Evolutionary conservation across 352 stramenopile species (phyloP).

Genomic region (Halophytophthora batemanensis): DNA sequence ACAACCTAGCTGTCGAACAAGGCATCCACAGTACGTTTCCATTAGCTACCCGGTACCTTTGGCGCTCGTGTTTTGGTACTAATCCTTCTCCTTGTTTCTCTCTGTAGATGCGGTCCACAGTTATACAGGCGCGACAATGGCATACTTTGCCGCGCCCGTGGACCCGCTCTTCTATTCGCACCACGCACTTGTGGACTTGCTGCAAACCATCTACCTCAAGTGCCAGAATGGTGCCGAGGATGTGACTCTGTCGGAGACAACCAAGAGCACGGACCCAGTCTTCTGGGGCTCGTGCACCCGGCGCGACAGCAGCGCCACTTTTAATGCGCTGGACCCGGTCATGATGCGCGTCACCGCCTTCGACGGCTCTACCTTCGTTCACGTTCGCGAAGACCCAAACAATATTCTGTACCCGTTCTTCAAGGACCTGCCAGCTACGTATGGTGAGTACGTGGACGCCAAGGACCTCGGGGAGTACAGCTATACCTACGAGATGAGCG

Average conservation of each 20-base stretch:
- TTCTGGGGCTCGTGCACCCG: conserved; percentile 35
- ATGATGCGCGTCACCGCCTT: conserved; percentile 20
- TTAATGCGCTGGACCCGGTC: conserved; percentile 23
- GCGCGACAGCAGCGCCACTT: conserved; percentile 14
- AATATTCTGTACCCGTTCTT: conserved; percentile 58
- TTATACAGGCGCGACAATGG: conserved; percentile 35
- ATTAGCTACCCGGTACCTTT: not conserved
- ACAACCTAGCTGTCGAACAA: conserved; percentile 29
- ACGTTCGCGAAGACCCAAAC: conserved; percentile 28
- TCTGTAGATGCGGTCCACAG: conserved; percentile 39
- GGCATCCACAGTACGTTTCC: conserved; percentile 41
- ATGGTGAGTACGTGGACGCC: conserved; percentile 39
- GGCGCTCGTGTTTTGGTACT: not conserved
- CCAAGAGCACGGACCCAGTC: conserved; percentile 29
- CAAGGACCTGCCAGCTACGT: conserved; percentile 43
- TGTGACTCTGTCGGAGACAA: conserved; percentile 8
- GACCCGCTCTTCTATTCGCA: conserved; percentile 60
- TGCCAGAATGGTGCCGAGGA: conserved; percentile 35
- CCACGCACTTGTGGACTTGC: conserved; percentile 40
- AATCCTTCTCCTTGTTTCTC: not conserved
- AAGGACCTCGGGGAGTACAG: conserved; percentile 50
- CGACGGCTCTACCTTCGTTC: conserved; percentile 24
- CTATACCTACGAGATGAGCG: conserved; percentile 52
- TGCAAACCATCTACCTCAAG: conserved; percentile 55
- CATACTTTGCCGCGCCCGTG: conserved; percentile 31